These are phyloP conservation scores for Trichoderma atrobrunneum DNA, from an alignment of 2,329 filamentous ascomycete genomes.

Conservation along the genomic window DNA sequence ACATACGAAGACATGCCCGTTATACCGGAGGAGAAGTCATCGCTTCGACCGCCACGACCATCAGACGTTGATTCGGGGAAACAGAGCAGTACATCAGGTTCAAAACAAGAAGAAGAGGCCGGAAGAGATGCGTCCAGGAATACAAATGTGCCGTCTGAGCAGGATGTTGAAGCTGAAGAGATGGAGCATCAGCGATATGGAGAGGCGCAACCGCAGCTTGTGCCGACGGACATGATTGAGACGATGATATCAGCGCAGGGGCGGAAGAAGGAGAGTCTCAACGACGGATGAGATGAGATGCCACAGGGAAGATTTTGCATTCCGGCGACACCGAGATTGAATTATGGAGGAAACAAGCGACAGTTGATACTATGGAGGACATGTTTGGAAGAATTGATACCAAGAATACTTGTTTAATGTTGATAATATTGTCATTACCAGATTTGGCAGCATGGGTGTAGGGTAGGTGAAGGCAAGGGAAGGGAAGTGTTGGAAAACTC, in stretches of 20 bases:
- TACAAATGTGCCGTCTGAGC: background rate
- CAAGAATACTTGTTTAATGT: background rate
- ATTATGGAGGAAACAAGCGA: background rate
- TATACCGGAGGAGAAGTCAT: constrained; percentile 10
- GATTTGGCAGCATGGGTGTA: background rate
- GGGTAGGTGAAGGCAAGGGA: background rate
- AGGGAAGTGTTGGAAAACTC: background rate
- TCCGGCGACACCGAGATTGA: background rate
- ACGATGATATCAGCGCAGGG: constrained; percentile 4
- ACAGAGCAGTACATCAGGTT: background rate
- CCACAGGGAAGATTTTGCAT: background rate
- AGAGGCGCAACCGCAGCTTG: constrained; percentile 24
- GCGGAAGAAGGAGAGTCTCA: background rate
- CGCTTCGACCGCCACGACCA: background rate
- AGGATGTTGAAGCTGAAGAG: background rate
- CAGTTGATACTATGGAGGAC: background rate
- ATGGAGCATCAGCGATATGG: constrained; percentile 21
- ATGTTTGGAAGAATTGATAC: background rate
- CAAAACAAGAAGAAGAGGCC: background rate
- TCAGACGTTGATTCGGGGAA: background rate
- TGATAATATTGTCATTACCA: background rate
- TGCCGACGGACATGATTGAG: constrained; percentile 22
- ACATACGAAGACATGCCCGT: background rate
- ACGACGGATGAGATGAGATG: background rate
- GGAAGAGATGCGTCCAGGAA: background rate